Percentiles rank a stretch among this genome's conserved stretches.
Conservation (phyloP, 1,139 yeast species). For the Debaryomyces nepalensis region DNA sequence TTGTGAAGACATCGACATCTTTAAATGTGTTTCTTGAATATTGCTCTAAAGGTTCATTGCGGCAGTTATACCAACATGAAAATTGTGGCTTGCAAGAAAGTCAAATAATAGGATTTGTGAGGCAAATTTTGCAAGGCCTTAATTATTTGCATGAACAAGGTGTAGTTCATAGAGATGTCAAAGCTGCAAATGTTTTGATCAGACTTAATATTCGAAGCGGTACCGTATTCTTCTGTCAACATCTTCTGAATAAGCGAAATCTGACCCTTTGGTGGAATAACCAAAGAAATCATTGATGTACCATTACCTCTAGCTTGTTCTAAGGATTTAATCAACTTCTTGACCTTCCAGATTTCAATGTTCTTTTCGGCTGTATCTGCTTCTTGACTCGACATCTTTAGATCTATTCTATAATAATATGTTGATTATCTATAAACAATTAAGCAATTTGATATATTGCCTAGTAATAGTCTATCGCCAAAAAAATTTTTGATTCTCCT, state of each 20-base stretch:
- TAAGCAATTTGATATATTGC: slow-evolving; percentile 2
- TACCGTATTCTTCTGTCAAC: slow-evolving; percentile 98
- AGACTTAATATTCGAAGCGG: slow-evolving; percentile 97
- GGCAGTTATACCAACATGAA: slow-evolving; percentile 63
- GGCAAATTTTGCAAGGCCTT: slow-evolving; percentile 77
- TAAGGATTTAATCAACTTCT: slow-evolving; percentile 84
- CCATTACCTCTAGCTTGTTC: slow-evolving; percentile 97
- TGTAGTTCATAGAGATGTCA: slow-evolving; percentile 77
- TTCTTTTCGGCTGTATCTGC: slow-evolving; percentile 92
- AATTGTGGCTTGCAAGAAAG: slow-evolving; percentile 63
- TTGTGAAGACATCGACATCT: slow-evolving; percentile 68
- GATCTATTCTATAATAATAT: slow-evolving; percentile 4
- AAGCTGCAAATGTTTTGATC: slow-evolving; percentile 75
- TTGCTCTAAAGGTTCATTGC: slow-evolving; percentile 85
- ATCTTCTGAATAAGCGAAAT: slow-evolving; percentile 84
- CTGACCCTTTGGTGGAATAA: slow-evolving; percentile 95
- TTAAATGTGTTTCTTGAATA: slow-evolving; percentile 74
- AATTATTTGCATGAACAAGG: slow-evolving; percentile 70
- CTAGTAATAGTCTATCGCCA: background rate
- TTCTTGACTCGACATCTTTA: slow-evolving; percentile 25
- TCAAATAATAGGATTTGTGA: slow-evolving; percentile 61
- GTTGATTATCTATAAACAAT: background rate
- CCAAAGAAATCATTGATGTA: slow-evolving; percentile 96
- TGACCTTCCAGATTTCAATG: slow-evolving; percentile 98
- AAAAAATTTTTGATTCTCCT: slow-evolving; percentile 6